These are phyloP conservation scores for Penicillium robsamsonii DNA, from an alignment of 495 filamentous ascomycete species.

Conservation along the genomic window DNA sequence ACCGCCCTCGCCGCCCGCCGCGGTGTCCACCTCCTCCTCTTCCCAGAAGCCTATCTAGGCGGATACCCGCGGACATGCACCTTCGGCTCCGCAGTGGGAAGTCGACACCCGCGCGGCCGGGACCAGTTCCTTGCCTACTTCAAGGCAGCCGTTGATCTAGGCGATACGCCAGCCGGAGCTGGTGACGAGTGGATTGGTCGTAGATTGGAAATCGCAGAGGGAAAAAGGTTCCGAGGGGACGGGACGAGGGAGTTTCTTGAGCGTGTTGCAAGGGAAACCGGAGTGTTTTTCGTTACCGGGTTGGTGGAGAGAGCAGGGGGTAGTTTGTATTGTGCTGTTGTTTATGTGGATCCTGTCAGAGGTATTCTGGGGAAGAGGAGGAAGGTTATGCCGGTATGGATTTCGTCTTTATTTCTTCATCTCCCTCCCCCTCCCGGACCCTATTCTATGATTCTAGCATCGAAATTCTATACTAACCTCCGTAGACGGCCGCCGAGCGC, in stretches of 20 bases:
- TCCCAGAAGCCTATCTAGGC: constrained; percentile 91
- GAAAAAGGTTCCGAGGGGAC: constrained; percentile 63
- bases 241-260: constrained; percentile 83
- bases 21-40: constrained; percentile 75
- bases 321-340: constrained; percentile 76
- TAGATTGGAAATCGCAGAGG: constrained; percentile 52
- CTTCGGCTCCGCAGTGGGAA: constrained; percentile 74
- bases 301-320: constrained; percentile 78
- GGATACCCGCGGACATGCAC: constrained; percentile 84
- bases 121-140: constrained; percentile 87
- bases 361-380: constrained; percentile 82
- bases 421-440: no score
- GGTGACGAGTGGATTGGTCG: constrained; percentile 70
- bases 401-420: constrained; percentile 3
- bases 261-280: constrained; percentile 65
- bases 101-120: constrained; percentile 63
- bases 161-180: constrained; percentile 75
- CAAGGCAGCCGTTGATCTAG: constrained; percentile 73
- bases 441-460: background rate
- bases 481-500: constrained; percentile 72
- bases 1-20: constrained; percentile 41
- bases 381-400: constrained; percentile 82
- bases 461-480: background rate
- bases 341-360: constrained; percentile 74
- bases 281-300: constrained; percentile 77